These are phyloP conservation scores for Aspergillus nanangensis DNA, from an alignment of 495 filamentous ascomycete genomes.

Conservation along the genomic window DNA sequence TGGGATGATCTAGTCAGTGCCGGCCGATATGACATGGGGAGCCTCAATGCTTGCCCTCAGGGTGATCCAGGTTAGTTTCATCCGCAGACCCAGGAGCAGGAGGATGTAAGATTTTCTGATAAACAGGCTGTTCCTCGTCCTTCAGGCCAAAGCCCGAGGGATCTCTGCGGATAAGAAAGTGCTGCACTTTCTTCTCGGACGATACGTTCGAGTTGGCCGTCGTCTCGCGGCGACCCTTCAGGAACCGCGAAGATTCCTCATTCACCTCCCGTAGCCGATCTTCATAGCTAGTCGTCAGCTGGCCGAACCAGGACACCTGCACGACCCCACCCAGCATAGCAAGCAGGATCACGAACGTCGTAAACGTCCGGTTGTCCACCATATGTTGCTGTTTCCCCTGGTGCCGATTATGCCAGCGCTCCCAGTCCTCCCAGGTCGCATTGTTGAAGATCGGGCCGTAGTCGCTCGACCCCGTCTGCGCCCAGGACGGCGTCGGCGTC, in stretches of 20 bases:
- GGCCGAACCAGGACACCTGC: constrained; percentile 63
- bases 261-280: constrained; percentile 60
- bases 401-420: constrained; percentile 68
- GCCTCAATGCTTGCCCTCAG: too few relatives aligned
- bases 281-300: constrained; percentile 50
- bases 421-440: constrained; percentile 99
- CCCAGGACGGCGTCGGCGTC: constrained; percentile 9
- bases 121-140: constrained; percentile 34
- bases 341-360: constrained; percentile 60
- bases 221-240: constrained; percentile 52
- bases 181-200: constrained; percentile 60
- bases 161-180: constrained; percentile 69
- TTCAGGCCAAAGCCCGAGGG: constrained; percentile 43
- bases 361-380: constrained; percentile 69
- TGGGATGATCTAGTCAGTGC: too few relatives aligned
- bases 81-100: constrained; percentile 1
- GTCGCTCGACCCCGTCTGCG: constrained; percentile 16
- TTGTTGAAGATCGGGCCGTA: constrained; percentile 61
- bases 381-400: constrained; percentile 58
- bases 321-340: constrained; percentile 61
- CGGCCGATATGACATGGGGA: too few relatives aligned
- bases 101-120: constrained; percentile 28
- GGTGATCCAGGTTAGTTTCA: too few relatives aligned
- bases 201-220: constrained; percentile 41
- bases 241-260: constrained; percentile 54